phyloP scores from a whole-genome alignment of 768 basidiomycete species.

The Xerocomellus chrysenteron region DNA sequence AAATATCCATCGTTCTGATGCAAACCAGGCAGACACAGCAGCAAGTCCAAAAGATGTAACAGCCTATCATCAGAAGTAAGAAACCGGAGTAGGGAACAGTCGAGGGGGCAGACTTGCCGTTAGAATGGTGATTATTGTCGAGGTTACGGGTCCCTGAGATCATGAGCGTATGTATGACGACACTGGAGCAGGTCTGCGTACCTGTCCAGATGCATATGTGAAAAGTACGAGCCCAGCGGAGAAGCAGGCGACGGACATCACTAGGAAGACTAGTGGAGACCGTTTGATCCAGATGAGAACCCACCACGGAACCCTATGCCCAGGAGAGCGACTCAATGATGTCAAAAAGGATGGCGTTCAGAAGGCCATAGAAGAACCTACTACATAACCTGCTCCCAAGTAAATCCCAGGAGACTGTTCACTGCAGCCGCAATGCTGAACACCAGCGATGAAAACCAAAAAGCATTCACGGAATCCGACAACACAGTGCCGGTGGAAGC shows the following conservation, averaged over 20 bases:
- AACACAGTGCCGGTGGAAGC: slow-evolving; percentile 33
- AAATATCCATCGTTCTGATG: slow-evolving; percentile 50
- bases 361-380: slow-evolving; percentile 31
- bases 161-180: slow-evolving; percentile 20
- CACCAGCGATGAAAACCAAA: slow-evolving; percentile 56
- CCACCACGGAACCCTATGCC: slow-evolving; percentile 58
- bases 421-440: slow-evolving; percentile 56
- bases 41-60: slow-evolving; percentile 44
- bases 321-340: slow-evolving; percentile 47
- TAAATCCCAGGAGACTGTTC: slow-evolving; percentile 50
- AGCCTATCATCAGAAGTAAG: slow-evolving; percentile 22
- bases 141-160: slow-evolving; percentile 55
- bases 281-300: slow-evolving; percentile 82
- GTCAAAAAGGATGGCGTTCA: slow-evolving; percentile 16
- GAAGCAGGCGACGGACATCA: slow-evolving; percentile 81
- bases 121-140: slow-evolving; percentile 72
- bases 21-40: slow-evolving; percentile 55
- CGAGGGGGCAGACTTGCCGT: slow-evolving; percentile 38
- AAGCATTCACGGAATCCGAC: slow-evolving; percentile 46
- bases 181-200: slow-evolving; percentile 31
- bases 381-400: slow-evolving; percentile 61
- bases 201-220: slow-evolving; percentile 72
- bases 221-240: slow-evolving; percentile 77
- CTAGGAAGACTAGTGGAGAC: slow-evolving; percentile 79
- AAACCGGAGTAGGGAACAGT: neutral